Conservation (phyloP, 768 basidiomycete genomes). For the Boletus patriciae region DNA sequence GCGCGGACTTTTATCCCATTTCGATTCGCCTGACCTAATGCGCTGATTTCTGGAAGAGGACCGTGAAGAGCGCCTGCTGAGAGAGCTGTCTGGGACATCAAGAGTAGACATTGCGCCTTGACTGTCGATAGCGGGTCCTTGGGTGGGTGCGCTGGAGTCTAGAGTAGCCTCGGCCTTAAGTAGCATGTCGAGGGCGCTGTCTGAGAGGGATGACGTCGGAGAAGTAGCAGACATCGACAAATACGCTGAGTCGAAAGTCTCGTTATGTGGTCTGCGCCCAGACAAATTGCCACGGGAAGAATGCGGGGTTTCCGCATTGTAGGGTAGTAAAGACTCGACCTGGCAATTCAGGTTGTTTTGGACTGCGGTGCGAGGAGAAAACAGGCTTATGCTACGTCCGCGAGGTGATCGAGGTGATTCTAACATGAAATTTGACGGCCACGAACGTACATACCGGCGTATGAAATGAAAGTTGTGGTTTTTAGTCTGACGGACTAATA, state of each 20-base stretch:
- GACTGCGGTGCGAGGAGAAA: conserved; percentile 32
- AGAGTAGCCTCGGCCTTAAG: conserved; percentile 32
- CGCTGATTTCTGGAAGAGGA: conserved; percentile 30
- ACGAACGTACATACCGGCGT: conserved; percentile 19
- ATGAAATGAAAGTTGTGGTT: conserved; percentile 23
- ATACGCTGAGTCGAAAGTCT: conserved; percentile 24
- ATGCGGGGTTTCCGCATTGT: conserved; percentile 36
- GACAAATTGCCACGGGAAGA: conserved; percentile 27
- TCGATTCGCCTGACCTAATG: conserved; percentile 24
- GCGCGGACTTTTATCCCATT: conserved; percentile 28
- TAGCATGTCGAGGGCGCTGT: conserved; percentile 32
- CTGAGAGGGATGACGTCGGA: conserved; percentile 36
- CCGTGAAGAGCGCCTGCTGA: conserved; percentile 33
- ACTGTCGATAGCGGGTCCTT: conserved; percentile 19
- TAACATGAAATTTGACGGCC: conserved; percentile 23
- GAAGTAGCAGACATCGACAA: conserved; percentile 22
- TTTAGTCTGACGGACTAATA: conserved; percentile 17
- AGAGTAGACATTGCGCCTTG: conserved; percentile 25
- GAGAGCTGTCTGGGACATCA: conserved; percentile 24
- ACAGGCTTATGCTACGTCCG: conserved; percentile 36
- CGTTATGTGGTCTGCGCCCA: conserved; percentile 25
- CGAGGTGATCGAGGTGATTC: conserved; percentile 32
- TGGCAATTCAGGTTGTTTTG: conserved; percentile 19
- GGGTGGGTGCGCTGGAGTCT: conserved; percentile 16
- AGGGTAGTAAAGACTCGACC: conserved; percentile 23